Conservation (phyloP, 257 asterid genomes). For the Salvia miltiorrhiza region DNA sequence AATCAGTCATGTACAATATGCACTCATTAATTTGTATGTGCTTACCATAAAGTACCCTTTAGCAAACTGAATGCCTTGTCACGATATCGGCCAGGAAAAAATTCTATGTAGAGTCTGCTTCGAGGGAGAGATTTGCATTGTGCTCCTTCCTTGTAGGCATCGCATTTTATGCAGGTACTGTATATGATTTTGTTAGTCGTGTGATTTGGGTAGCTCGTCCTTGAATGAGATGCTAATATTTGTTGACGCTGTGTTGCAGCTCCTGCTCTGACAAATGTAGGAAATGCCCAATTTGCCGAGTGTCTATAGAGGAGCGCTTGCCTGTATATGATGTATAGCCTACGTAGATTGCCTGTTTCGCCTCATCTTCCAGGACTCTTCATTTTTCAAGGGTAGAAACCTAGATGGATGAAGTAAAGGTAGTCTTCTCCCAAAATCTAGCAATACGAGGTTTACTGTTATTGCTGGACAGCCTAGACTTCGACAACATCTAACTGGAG, state of each 20-base stretch:
- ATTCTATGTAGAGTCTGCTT: constrained; percentile 91
- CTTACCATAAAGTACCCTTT: constrained; percentile 1
- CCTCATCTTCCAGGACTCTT: constrained; percentile 11
- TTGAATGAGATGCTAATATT: constrained; percentile 1
- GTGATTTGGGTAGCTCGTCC: background rate
- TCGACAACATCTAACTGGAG: constrained; percentile 38
- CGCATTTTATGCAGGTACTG: constrained; percentile 89
- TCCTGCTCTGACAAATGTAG: constrained; percentile 76
- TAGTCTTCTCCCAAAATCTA: constrained; percentile 18
- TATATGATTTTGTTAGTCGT: background rate
- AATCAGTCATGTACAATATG: background rate
- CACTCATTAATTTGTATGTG: background rate
- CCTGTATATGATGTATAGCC: constrained; percentile 97
- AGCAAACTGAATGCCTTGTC: constrained; percentile 14
- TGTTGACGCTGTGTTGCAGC: constrained; percentile 41
- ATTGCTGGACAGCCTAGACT: constrained; percentile 6
- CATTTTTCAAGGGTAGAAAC: constrained; percentile 17
- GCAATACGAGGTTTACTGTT: constrained; percentile 18
- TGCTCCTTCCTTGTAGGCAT: constrained; percentile 97
- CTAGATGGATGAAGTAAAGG: constrained; percentile 20
- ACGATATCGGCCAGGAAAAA: constrained; percentile 63
- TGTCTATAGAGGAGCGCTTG: constrained; percentile 59
- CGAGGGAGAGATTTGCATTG: constrained; percentile 86
- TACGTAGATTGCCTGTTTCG: constrained; percentile 9
- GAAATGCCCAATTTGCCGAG: constrained; percentile 92